Base-by-base conservation (phyloP, 176 grass and related monocot species). In the Triticum timopheevii region DNA sequence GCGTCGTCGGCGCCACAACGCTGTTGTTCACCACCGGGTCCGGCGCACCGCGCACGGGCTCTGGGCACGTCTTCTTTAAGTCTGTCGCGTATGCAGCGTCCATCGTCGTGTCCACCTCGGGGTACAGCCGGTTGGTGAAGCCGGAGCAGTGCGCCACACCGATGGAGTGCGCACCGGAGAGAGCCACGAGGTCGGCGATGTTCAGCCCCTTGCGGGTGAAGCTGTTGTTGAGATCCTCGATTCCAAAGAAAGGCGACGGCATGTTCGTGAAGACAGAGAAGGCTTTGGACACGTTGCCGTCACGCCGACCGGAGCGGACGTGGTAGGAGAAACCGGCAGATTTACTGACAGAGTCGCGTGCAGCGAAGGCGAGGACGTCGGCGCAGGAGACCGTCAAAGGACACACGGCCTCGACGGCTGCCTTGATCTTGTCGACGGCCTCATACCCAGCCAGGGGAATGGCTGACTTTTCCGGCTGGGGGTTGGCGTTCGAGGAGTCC, bases 351-450 rank as follows among this genome's bases (percentile, higher is more conserved):
- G 81, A 56, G 77, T 92, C 86, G 10, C 86, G 90, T 34, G 90
- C 90, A 0, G 86, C 86, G 34, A 92, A 86, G 13, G 93, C 85
- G 13, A 92, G 17, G 85, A 94, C 77, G 69, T 94, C 93, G 0
- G 93, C 90, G 82, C 93, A 94, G 15, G 93, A 94, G 11, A 94
- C 90, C 5, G 58, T 80, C 0, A 85, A 72, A 4, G 81, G 38
- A 64, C 88, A 93, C 19, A 39, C 39, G 13, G 30, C 40, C 79
- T 90, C 88, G 0, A 90, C 23, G 2, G 39, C 82, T 0, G 28
- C 23, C 85, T 93, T 93, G 24, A 85, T 82, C 13, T 56, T 44
- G 79, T 90, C 80, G 11, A 93, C 61, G 24, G 81, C 83, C 2
- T 83, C 68, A 31, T 80, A 90, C 8, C 82, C 77, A n/a, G 83